Conservation (phyloP, 768 basidiomycete species). For the Amanita pseudoporphyria region DNA sequence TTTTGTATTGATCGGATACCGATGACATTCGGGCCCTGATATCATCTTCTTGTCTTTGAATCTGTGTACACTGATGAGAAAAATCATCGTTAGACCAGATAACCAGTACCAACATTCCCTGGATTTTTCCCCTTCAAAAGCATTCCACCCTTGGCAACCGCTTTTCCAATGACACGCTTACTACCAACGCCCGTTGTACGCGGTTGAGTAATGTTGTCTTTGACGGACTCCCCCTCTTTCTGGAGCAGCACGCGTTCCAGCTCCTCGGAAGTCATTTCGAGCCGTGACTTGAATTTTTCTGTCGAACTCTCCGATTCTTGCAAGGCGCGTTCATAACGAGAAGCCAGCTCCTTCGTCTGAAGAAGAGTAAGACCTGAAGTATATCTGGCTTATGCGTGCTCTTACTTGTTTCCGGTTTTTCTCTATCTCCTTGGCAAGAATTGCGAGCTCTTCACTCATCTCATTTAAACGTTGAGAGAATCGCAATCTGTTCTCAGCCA, state of each 20-base stretch:
- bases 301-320: constrained; percentile 81
- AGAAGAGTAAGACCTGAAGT: background rate
- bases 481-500: constrained; percentile 82
- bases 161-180: constrained; percentile 83
- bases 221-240: constrained; percentile 91
- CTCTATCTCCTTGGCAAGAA: constrained; percentile 85
- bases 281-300: constrained; percentile 81
- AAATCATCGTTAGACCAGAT: background rate
- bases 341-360: constrained; percentile 86
- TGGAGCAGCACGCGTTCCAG: constrained; percentile 85
- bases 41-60: constrained; percentile 93
- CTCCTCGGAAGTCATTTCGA: constrained; percentile 89
- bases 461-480: constrained; percentile 86
- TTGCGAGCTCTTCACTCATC: constrained; percentile 92
- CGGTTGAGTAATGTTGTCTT: constrained; percentile 65
- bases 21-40: constrained; percentile 76
- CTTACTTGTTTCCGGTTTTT: constrained; percentile 83
- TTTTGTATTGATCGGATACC: constrained; percentile 83
- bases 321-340: constrained; percentile 78
- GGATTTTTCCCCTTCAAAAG: constrained; percentile 91
- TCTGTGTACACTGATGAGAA: constrained; percentile 29
- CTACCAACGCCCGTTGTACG: constrained; percentile 53
- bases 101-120: constrained; percentile 48
- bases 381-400: background rate
- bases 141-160: constrained; percentile 83